A percentile compares a stretch with the other conserved stretches of the same genome.
These are phyloP conservation scores for Trichocomaceae sp. DNA, from an alignment of 2,329 filamentous ascomycete species.

Conservation along the genomic window DNA sequence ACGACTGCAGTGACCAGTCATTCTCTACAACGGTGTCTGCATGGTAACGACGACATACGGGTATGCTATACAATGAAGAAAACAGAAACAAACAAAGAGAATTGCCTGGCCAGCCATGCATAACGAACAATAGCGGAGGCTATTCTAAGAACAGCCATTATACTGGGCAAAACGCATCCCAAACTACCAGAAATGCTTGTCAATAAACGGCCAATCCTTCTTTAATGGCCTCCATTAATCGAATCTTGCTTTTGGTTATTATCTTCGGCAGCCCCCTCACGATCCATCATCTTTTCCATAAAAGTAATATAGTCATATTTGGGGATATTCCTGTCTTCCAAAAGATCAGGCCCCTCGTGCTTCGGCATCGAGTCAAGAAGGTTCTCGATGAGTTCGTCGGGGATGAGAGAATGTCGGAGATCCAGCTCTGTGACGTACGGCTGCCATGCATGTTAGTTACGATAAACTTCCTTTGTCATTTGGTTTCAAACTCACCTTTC, in stretches of 20 bases:
- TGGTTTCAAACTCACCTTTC: slow-evolving; percentile 55
- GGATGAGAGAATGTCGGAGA: slow-evolving; percentile 86
- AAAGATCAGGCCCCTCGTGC: slow-evolving; percentile 77
- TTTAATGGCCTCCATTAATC: slow-evolving; percentile 9
- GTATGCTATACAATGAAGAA: not conserved
- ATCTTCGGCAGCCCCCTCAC: slow-evolving; percentile 19
- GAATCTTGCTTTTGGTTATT: slow-evolving; percentile 11
- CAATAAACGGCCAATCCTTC: not conserved
- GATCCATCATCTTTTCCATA: slow-evolving; percentile 76
- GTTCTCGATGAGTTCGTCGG: slow-evolving; percentile 94
- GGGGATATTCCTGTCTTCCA: slow-evolving; percentile 72
- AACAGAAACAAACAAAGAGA: not conserved
- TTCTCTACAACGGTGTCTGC: no score
- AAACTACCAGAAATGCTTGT: slow-evolving; percentile 6
- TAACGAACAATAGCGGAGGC: not conserved
- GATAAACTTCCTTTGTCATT: not conserved
- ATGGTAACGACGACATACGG: no score
- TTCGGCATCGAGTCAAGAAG: slow-evolving; percentile 77
- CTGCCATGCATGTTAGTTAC: slow-evolving; percentile 26
- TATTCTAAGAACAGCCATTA: not conserved
- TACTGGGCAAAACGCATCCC: not conserved
- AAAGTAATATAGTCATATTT: slow-evolving; percentile 97
- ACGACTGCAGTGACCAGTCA: not conserved
- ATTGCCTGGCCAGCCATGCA: slow-evolving; percentile 12
- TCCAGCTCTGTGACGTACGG: slow-evolving; percentile 98